Evolutionary conservation across 148 eudicot species (phyloP).

Genomic region (Linanthus parryae): DNA sequence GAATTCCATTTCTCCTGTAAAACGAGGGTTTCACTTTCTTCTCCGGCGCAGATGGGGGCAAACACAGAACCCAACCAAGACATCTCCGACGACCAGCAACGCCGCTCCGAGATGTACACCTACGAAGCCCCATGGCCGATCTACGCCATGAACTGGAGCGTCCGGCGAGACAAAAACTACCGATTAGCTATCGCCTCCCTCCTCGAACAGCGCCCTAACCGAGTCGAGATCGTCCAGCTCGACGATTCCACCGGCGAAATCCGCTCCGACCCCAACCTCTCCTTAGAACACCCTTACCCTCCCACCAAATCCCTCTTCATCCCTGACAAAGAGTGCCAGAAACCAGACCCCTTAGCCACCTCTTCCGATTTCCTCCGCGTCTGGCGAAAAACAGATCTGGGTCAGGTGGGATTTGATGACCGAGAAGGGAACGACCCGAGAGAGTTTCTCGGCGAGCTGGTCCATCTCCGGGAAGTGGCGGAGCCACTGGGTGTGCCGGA

Average conservation of each 20-base stretch:
- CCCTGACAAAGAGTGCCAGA: constrained; percentile 51
- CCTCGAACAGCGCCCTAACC: constrained; percentile 65
- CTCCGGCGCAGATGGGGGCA: constrained; percentile 51
- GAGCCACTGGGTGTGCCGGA: too few species aligned
- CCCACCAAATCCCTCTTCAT: constrained; percentile 49
- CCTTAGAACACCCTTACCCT: constrained; percentile 53
- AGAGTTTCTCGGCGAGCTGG: too few species aligned
- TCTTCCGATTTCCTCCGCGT: constrained; percentile 49
- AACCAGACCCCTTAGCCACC: constrained; percentile 47
- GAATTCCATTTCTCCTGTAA: too few species aligned
- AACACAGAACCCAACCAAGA: constrained; percentile 40
- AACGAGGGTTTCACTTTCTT: too few species aligned
- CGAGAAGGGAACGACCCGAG: too few species aligned
- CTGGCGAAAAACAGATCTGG: too few species aligned
- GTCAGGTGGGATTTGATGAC: too few species aligned
- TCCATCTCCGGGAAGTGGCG: too few species aligned
- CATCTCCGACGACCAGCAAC: constrained; percentile 52
- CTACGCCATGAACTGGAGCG: constrained; percentile 95
- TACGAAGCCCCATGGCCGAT: constrained; percentile 97
- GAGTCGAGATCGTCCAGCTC: constrained; percentile 74
- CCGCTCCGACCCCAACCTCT: constrained; percentile 32
- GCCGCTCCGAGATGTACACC: constrained; percentile 90
- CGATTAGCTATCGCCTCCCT: constrained; percentile 79
- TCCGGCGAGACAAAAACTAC: constrained; percentile 78
- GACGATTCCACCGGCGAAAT: constrained; percentile 54